A percentile compares a stretch with the other conserved stretches of the same genome.
phyloP scores from a whole-genome alignment of 345 rosid species.

The Eucalyptus tenuipes region DNA sequence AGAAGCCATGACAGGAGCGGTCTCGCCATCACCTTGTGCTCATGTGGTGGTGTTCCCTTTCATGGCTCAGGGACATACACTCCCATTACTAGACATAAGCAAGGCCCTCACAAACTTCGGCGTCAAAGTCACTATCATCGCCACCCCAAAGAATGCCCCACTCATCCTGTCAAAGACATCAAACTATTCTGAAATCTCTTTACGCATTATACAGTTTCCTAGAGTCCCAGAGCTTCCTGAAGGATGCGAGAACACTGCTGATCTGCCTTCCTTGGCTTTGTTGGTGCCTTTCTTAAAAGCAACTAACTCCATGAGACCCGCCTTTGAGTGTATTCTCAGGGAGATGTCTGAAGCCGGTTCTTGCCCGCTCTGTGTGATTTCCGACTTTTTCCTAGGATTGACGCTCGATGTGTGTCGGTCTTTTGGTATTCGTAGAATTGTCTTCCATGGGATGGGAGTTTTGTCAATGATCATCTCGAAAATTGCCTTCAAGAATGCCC shows the following conservation, averaged over 20 bases:
- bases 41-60: constrained; percentile 21
- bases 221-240: neutral
- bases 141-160: constrained; percentile 15
- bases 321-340: constrained; percentile 6
- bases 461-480: constrained; percentile 1
- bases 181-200: neutral
- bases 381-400: constrained; percentile 12
- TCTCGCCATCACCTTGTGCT: neutral
- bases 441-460: constrained; percentile 6
- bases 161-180: neutral
- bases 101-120: constrained; percentile 3
- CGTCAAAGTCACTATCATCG: constrained; percentile 8
- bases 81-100: constrained; percentile 20
- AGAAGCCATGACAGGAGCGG: neutral
- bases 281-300: constrained; percentile 4
- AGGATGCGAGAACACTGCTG: constrained; percentile 6
- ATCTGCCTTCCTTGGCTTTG: constrained; percentile 8
- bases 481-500: neutral
- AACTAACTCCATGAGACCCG: neutral
- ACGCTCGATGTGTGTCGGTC: neutral
- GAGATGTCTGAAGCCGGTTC: neutral
- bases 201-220: neutral
- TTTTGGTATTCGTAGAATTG: constrained; percentile 11
- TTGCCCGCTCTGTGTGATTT: constrained; percentile 5
- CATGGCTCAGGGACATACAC: constrained; percentile 31